A percentile compares a stretch with the other conserved stretches of the same genome.
Evolutionary conservation across 2,329 filamentous ascomycete genomes (phyloP).

Genomic region (Juglanconis juglandina): DNA sequence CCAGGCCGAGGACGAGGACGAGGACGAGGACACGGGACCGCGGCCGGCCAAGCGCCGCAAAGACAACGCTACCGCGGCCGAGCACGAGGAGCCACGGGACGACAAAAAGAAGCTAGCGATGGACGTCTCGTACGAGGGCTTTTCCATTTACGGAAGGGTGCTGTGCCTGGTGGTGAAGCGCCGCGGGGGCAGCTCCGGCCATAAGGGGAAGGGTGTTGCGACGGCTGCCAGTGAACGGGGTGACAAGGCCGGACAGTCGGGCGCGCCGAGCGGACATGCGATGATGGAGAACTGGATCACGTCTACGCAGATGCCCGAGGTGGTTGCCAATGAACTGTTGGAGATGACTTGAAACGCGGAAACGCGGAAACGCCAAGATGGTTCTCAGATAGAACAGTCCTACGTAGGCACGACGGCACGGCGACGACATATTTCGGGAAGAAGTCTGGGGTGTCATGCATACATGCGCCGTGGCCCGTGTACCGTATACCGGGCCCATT

Average conservation of each 20-base stretch:
- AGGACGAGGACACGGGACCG: conserved; percentile 36
- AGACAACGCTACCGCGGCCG: conserved; percentile 29
- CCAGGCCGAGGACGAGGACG: conserved; percentile 17
- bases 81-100: conserved; percentile 40
- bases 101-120: conserved; percentile 91
- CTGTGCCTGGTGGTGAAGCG: conserved; percentile 85
- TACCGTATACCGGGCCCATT: no score
- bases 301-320: conserved; percentile 65
- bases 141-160: conserved; percentile 90
- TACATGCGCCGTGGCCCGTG: not conserved
- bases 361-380: not conserved
- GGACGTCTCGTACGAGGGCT: conserved; percentile 88
- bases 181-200: conserved; percentile 39
- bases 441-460: not conserved
- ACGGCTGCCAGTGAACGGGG: conserved; percentile 26
- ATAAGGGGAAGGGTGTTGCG: conserved; percentile 20
- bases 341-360: conserved; percentile 6
- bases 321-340: conserved; percentile 27
- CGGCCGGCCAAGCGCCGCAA: conserved; percentile 45
- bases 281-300: conserved; percentile 83
- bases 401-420: not conserved
- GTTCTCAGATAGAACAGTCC: not conserved
- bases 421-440: not conserved
- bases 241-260: conserved; percentile 24
- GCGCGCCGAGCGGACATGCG: conserved; percentile 53